Conservation (phyloP, 1,139 yeast species). For the Oligophagozyma castellii region DNA sequence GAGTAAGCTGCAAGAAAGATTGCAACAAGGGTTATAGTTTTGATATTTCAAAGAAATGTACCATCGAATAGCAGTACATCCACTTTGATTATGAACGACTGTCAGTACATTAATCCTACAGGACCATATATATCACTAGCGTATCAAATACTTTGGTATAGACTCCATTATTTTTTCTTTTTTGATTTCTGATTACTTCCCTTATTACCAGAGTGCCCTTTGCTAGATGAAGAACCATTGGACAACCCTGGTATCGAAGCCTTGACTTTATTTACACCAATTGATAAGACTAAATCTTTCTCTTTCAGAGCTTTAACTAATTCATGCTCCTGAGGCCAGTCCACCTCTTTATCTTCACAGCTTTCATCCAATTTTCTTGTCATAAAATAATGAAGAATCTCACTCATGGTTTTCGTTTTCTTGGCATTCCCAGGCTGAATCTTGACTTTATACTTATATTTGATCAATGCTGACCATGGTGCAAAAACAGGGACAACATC, state of each 20-base stretch:
- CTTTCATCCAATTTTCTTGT: constrained; percentile 40
- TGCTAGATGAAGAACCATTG: constrained; percentile 1
- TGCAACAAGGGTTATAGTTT: constrained; percentile 47
- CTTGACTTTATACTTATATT: constrained; percentile 72
- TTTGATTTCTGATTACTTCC: too few species aligned
- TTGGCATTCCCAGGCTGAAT: constrained; percentile 77
- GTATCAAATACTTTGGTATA: neutral
- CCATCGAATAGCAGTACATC: neutral
- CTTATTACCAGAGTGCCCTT: constrained; percentile 3
- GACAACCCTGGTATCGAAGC: constrained; percentile 27
- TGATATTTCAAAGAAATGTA: neutral
- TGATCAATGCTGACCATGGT: constrained; percentile 73
- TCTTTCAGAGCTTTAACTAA: constrained; percentile 45
- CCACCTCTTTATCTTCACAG: constrained; percentile 38
- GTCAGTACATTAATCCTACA: too few species aligned
- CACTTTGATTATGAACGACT: too few species aligned
- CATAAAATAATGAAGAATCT: constrained; percentile 46
- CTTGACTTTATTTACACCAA: constrained; percentile 40
- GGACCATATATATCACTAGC: too few species aligned
- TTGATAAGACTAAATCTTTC: constrained; percentile 35
- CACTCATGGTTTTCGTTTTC: constrained; percentile 76
- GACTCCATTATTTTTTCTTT: too few species aligned
- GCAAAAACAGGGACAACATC: constrained; percentile 82
- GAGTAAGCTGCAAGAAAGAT: constrained; percentile 72
- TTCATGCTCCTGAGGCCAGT: constrained; percentile 63